Conservation (phyloP, 2,329 filamentous ascomycete species). For the Sporothrix humicola region DNA sequence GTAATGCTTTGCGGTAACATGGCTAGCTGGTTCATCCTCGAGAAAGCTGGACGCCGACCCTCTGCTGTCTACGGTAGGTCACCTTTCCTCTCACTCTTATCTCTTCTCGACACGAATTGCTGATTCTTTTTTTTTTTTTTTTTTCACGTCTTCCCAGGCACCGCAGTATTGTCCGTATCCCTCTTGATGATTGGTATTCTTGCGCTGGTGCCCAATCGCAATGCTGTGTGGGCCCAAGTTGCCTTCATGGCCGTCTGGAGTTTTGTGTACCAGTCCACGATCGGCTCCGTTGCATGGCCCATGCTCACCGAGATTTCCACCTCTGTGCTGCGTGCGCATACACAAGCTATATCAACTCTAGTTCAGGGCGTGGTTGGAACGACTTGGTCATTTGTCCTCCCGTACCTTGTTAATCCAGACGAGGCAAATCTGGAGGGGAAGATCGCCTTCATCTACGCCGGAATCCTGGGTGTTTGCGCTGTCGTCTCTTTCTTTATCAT, state of each 20-base stretch:
- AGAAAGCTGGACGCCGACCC: not conserved
- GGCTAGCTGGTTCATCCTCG: slow-evolving; percentile 7
- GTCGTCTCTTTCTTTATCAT: not conserved
- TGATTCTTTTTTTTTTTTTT: not conserved
- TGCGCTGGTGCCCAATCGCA: not conserved
- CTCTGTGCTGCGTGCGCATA: not conserved
- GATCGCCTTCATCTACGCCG: slow-evolving; percentile 6
- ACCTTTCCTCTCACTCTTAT: not conserved
- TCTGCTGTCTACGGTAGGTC: slow-evolving; percentile 18
- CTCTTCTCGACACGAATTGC: not conserved
- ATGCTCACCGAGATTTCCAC: slow-evolving; percentile 8
- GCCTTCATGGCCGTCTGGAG: slow-evolving; percentile 18
- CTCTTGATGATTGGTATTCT: slow-evolving; percentile 19
- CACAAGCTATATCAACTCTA: not conserved
- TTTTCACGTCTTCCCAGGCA: not conserved
- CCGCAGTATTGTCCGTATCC: not conserved
- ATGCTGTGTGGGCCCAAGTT: slow-evolving; percentile 6
- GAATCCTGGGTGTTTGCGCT: not conserved
- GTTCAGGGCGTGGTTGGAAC: not conserved
- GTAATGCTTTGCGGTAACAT: slow-evolving; percentile 10
- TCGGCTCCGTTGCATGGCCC: slow-evolving; percentile 16
- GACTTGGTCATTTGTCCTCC: slow-evolving; percentile 1
- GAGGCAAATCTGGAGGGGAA: not conserved
- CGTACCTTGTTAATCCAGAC: slow-evolving; percentile 14
- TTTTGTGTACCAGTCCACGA: slow-evolving; percentile 14